A percentile compares a stretch with the other conserved stretches of the same genome.
Evolutionary conservation across 2,329 filamentous ascomycete genomes (phyloP).

Genomic region (Ciborinia camelliae): DNA sequence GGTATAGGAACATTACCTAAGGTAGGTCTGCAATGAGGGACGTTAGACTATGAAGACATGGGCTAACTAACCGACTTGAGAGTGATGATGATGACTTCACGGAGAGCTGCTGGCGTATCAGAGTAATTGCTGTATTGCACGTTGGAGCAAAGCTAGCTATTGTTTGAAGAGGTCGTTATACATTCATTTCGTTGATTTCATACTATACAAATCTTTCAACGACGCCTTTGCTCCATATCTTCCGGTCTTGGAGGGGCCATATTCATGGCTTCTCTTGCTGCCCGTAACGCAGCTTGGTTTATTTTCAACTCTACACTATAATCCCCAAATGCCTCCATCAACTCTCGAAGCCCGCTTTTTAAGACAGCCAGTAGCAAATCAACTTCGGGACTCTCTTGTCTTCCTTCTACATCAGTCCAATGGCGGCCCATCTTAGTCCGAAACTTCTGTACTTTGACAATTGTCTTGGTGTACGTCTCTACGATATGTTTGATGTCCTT

Average conservation of each 20-base stretch:
- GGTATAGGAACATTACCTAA: too few species aligned
- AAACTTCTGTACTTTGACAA: conserved; percentile 68
- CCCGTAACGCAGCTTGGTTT: conserved; percentile 64
- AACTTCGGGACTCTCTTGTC: conserved; percentile 60
- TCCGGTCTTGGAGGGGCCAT: conserved; percentile 7
- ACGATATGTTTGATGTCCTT: conserved; percentile 73
- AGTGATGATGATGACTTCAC: too few species aligned
- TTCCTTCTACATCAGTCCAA: conserved; percentile 70
- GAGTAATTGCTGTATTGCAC: too few species aligned
- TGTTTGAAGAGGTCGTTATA: neutral
- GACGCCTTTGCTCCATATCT: conserved; percentile 13
- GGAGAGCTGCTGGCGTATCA: too few species aligned
- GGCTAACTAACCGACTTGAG: too few species aligned
- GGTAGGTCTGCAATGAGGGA: too few species aligned
- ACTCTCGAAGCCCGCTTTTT: conserved; percentile 59
- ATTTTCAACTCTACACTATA: conserved; percentile 71
- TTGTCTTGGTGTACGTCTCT: conserved; percentile 65
- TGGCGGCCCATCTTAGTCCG: conserved; percentile 57
- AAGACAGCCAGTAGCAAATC: conserved; percentile 64
- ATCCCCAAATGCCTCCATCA: conserved; percentile 69
- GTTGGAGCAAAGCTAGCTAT: neutral
- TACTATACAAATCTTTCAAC: conserved; percentile 3
- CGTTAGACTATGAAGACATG: too few species aligned
- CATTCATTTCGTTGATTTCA: conserved; percentile 6
- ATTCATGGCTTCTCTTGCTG: conserved; percentile 61